These are phyloP conservation scores for Eragrostis nindensis DNA, from an alignment of 176 grass and related monocot genomes.

Conservation along the genomic window DNA sequence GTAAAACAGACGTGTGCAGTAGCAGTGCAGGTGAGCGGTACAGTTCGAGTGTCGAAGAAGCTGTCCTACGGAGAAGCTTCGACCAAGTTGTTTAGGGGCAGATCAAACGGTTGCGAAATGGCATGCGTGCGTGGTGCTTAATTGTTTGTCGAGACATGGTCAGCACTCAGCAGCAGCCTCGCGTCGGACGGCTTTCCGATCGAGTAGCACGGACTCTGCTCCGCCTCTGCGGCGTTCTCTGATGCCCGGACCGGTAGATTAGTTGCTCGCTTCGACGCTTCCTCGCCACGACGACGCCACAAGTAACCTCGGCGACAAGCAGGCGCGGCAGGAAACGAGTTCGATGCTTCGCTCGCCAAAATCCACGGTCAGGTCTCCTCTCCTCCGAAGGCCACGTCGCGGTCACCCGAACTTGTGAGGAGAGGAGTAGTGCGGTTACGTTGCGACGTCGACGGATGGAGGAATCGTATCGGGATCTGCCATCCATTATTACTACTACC, in stretches of 20 bases:
- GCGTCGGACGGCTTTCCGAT: slow-evolving; percentile 13
- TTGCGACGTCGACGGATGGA: background rate
- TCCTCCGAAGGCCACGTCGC: background rate
- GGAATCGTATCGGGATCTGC: background rate
- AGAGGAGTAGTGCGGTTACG: background rate
- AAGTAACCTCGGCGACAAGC: background rate
- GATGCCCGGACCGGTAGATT: background rate
- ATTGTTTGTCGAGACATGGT: background rate
- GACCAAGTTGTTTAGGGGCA: background rate
- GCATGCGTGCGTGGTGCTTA: too few species aligned
- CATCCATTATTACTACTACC: background rate
- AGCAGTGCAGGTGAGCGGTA: background rate
- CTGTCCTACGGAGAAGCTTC: background rate
- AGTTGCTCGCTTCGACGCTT: too few species aligned
- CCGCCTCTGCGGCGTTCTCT: background rate
- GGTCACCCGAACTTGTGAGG: slow-evolving; percentile 11
- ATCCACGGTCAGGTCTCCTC: background rate
- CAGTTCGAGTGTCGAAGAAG: background rate
- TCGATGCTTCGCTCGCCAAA: background rate
- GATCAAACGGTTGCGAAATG: slow-evolving; percentile 48
- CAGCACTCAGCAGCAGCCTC: background rate
- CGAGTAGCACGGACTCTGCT: slow-evolving; percentile 38
- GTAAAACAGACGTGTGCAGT: background rate
- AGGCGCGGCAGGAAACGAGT: background rate
- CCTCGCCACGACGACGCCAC: background rate